A percentile compares a stretch with the other conserved stretches of the same genome.
Conservation (phyloP, 306 rosid species). For the Leucaena leucocephala region DNA sequence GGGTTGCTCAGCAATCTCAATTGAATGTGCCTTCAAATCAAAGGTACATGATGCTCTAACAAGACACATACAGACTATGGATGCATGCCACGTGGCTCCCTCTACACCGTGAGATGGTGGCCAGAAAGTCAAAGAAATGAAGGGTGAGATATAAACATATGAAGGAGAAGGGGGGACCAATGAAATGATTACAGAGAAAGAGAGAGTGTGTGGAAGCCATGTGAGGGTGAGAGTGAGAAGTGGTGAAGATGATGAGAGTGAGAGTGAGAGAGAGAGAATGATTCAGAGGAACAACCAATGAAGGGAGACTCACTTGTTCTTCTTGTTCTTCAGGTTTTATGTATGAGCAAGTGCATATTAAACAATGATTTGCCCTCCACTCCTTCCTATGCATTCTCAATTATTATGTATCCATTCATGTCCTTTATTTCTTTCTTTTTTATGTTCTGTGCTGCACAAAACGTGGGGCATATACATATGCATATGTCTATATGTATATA, state of each 20-base stretch:
- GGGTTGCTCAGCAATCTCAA: slow-evolving; percentile 5
- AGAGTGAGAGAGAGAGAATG: too few relatives aligned
- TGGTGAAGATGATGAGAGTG: slow-evolving; percentile 11
- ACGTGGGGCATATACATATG: not conserved
- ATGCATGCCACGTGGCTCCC: not conserved
- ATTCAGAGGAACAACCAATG: not conserved
- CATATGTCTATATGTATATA: not conserved
- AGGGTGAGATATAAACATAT: not conserved
- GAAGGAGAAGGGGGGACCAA: not conserved
- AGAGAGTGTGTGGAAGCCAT: not conserved
- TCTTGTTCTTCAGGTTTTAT: not conserved
- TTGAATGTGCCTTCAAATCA: slow-evolving; percentile 22
- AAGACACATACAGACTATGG: not conserved
- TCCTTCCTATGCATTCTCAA: not conserved
- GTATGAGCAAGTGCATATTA: not conserved
- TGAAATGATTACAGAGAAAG: not conserved
- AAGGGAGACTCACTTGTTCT: not conserved
- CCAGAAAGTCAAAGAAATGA: slow-evolving; percentile 9
- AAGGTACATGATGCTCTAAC: slow-evolving; percentile 2
- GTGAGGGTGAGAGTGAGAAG: not conserved
- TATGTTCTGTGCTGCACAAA: not conserved
- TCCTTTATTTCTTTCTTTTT: not conserved
- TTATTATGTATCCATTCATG: not conserved
- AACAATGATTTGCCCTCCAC: not conserved
- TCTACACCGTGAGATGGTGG: not conserved